These are phyloP conservation scores for Puccinellia tenuiflora DNA, from an alignment of 176 grass and related monocot genomes.

Conservation along the genomic window DNA sequence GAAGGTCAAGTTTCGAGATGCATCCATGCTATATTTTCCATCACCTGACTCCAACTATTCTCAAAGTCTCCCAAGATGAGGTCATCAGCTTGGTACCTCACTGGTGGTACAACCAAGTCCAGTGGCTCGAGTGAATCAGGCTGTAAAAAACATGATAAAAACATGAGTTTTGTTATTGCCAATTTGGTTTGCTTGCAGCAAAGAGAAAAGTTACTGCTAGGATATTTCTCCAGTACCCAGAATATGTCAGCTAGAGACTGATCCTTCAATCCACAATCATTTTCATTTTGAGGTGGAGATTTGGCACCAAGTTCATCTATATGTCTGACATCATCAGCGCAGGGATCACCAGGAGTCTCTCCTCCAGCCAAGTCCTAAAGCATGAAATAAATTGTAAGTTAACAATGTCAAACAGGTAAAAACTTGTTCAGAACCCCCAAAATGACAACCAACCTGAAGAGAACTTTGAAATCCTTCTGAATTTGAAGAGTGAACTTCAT, in stretches of 20 bases:
- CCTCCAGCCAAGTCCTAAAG: conserved; percentile 58
- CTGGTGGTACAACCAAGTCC: conserved; percentile 59
- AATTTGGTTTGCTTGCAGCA: background rate
- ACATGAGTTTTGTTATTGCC: no score
- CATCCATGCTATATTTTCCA: conserved; percentile 81
- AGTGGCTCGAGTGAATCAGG: conserved; percentile 89
- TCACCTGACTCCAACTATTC: conserved; percentile 72
- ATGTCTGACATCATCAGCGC: conserved; percentile 26
- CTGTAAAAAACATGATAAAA: conserved; percentile 34
- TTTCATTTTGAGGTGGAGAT: conserved; percentile 28
- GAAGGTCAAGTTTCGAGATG: conserved; percentile 69
- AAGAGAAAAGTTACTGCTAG: background rate
- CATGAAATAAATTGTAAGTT: conserved; percentile 21
- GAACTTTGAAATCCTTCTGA: conserved; percentile 49
- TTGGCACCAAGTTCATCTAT: conserved; percentile 31
- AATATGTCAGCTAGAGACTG: conserved; percentile 59
- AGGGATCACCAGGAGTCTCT: conserved; percentile 37
- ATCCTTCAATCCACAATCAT: conserved; percentile 35
- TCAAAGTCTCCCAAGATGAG: conserved; percentile 63
- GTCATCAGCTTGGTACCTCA: conserved; percentile 55
- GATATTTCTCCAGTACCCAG: conserved; percentile 59
- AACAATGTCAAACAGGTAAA: conserved; percentile 13
- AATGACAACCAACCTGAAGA: conserved; percentile 67
- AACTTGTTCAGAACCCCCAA: conserved; percentile 8
- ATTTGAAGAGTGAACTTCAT: conserved; percentile 34